Base-by-base conservation (phyloP, 2,329 filamentous ascomycete genomes). In the Zasmidium citrigriseum region DNA sequence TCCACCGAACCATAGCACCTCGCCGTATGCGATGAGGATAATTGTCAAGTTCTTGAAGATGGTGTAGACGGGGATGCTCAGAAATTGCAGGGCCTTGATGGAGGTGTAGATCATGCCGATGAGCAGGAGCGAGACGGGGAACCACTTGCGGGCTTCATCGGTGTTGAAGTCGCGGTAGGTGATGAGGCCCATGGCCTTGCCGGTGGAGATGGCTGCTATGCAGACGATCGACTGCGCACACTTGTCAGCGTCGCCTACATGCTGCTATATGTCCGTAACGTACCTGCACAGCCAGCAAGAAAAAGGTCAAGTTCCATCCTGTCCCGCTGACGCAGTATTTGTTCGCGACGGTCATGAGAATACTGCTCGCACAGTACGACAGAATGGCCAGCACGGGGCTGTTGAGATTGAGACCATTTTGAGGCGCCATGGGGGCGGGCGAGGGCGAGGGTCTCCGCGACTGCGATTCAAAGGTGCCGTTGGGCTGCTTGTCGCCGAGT, bases 1-100 rank as follows among this genome's bases (percentile, higher is more conserved):
- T 72, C 93, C 93, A 62, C 95, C 95, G 68, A 99, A 99, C 93
- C 93, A 98, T 54, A 99, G 84, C 25, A 99, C 93, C 78, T 99
- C 95, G 67, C 95, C 95, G 68, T 99, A 99, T 56, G 95, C 95
- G 71, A 98, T 99, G 65, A 98, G 87, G 70, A 99, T 98, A 76
- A 96, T 99, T 61, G 95, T 98, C 81, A 99, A 78, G 80, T 99
- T 99, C 85, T 99, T 99, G 85, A 99, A 99, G 75, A 99, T 99
- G 56, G 95, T 99, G 80, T 99, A 99, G 23, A 99, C 95, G 22
- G 95, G 95, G 56, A 99, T 96, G 27, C 93, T 97, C 61, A 99
- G 89, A 78, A 88, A 98, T 78, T 97, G 92, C 47, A 99, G 86
- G 20, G 95, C 92, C 81, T 97, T 97, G 71, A 91, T 95, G 71